A percentile compares a stretch with the other conserved stretches of the same genome.
phyloP scores from a whole-genome alignment of 2,329 filamentous ascomycete genomes.

The Thielaviopsis punctulata region DNA sequence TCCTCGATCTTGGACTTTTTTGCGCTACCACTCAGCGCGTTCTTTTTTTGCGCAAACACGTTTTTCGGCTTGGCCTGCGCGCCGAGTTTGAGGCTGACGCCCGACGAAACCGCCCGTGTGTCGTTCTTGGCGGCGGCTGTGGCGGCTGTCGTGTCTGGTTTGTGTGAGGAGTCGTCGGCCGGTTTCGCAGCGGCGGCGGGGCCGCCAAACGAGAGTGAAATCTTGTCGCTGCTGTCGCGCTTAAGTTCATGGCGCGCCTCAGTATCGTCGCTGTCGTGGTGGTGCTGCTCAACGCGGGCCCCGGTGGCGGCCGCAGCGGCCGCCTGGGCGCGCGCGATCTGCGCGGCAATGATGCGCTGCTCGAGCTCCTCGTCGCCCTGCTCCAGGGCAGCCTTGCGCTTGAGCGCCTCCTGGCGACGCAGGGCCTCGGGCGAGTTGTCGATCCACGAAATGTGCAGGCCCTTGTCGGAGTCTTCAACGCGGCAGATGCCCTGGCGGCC shows the following conservation, averaged over 20 bases:
- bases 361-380: conserved; percentile 83
- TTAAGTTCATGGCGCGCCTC: conserved; percentile 31
- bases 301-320: conserved; percentile 33
- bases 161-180: no score
- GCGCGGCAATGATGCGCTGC: conserved; percentile 63
- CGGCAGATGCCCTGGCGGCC: conserved; percentile 75
- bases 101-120: conserved; percentile 17
- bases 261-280: conserved; percentile 24
- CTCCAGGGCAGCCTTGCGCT: conserved; percentile 71
- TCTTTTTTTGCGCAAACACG: conserved; percentile 36
- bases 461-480: conserved; percentile 79
- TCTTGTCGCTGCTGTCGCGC: conserved; percentile 55
- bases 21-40: neutral
- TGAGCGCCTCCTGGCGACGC: conserved; percentile 59
- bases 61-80: conserved; percentile 47
- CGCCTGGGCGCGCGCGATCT: conserved; percentile 59
- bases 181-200: neutral
- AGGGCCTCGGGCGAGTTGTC: conserved; percentile 82
- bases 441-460: conserved; percentile 73
- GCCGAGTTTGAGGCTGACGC: conserved; percentile 46
- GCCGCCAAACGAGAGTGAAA: conserved; percentile 40
- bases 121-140: conserved; percentile 20
- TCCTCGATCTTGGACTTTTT: conserved; percentile 45
- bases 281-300: conserved; percentile 24
- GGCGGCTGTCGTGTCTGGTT: no score